Conservation (phyloP, 495 filamentous ascomycete genomes). For the Glutinoglossum americanum region DNA sequence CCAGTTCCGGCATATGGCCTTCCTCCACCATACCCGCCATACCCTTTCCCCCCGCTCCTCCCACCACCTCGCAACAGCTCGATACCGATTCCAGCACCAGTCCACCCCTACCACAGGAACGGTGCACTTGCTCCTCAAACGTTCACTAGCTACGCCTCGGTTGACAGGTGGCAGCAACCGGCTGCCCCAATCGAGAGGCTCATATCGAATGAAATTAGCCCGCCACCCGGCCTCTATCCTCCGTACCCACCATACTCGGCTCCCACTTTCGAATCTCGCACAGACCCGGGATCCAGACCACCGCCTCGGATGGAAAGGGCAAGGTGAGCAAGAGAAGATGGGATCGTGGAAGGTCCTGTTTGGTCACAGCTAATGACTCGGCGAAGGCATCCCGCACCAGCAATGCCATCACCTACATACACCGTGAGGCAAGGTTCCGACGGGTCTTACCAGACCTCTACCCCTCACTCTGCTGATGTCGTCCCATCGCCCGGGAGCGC, state of each 20-base stretch:
- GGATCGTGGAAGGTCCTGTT: not conserved
- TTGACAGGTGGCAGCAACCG: not conserved
- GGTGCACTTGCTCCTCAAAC: conserved; percentile 1
- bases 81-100: conserved; percentile 5
- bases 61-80: not conserved
- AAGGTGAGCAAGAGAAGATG: not conserved
- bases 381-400: not conserved
- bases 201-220: not conserved
- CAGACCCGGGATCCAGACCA: not conserved
- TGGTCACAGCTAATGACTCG: not conserved
- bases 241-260: not conserved
- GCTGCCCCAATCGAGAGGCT: not conserved
- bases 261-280: not conserved
- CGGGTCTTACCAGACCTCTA: not conserved
- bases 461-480: not conserved
- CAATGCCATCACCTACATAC: not conserved
- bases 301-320: not conserved
- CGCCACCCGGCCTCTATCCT: not conserved
- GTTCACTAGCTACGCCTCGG: not conserved
- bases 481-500: not conserved
- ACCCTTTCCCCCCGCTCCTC: conserved; percentile 8
- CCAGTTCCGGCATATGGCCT: conserved; percentile 12
- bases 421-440: not conserved
- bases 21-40: conserved; percentile 12
- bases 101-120: conserved; percentile 7